Conservation (phyloP, 2,329 filamentous ascomycete genomes). For the Aureobasidium mangrovei region DNA sequence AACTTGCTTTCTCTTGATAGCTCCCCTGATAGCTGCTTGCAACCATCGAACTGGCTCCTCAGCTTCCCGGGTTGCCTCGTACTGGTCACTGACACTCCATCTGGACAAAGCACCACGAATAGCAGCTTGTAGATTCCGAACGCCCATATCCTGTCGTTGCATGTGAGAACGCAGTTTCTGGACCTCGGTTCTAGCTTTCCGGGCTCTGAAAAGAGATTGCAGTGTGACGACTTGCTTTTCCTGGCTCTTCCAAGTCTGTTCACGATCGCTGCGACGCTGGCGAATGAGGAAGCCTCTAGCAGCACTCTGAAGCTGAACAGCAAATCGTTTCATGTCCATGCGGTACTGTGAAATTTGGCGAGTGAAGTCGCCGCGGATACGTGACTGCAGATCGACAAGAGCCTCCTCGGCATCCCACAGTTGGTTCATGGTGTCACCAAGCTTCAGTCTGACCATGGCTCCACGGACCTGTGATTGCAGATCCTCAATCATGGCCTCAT, state of each 20-base stretch:
- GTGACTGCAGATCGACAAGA: conserved; percentile 74
- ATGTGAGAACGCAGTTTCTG: conserved; percentile 40
- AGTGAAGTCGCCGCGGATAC: conserved; percentile 79
- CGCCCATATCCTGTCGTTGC: conserved; percentile 36
- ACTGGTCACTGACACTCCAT: conserved; percentile 43
- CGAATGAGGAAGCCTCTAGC: conserved; percentile 69
- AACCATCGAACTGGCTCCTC: conserved; percentile 29
- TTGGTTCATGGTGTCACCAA: conserved; percentile 76
- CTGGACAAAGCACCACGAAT: conserved; percentile 47
- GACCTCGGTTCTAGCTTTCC: conserved; percentile 42
- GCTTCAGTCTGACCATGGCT: conserved; percentile 63
- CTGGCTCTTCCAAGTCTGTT: conserved; percentile 59
- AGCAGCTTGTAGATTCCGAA: conserved; percentile 35
- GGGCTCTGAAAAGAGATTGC: conserved; percentile 70
- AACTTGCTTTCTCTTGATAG: conserved; percentile 33
- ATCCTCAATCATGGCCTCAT: conserved; percentile 63
- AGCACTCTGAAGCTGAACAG: conserved; percentile 68
- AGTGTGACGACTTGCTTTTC: conserved; percentile 62
- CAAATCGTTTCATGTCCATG: conserved; percentile 73
- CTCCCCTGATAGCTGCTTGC: conserved; percentile 42
- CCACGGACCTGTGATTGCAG: conserved; percentile 82
- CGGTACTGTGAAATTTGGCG: conserved; percentile 76
- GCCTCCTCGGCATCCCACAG: conserved; percentile 79
- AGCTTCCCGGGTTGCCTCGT: conserved; percentile 30
- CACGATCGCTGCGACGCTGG: conserved; percentile 50